These are phyloP conservation scores for Boeremia exigua DNA, from an alignment of 2,329 filamentous ascomycete genomes.

Conservation along the genomic window DNA sequence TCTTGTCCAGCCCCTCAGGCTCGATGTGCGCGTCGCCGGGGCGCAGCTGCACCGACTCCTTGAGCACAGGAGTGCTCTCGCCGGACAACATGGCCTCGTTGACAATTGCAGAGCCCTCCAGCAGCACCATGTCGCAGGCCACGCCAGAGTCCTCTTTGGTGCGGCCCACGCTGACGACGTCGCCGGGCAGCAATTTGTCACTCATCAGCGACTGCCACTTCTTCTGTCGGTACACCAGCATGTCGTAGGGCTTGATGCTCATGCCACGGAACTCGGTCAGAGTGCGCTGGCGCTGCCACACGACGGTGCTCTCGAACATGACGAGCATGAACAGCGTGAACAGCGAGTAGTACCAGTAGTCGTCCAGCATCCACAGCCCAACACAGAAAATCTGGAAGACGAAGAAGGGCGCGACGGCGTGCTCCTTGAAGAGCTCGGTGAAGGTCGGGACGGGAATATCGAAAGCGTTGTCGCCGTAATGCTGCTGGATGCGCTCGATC, in stretches of 20 bases:
- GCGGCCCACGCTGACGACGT: constrained; percentile 87
- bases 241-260: constrained; percentile 98
- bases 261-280: constrained; percentile 96
- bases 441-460: constrained; percentile 98
- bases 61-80: constrained; percentile 94
- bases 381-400: constrained; percentile 99
- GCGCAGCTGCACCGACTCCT: constrained; percentile 92
- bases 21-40: constrained; percentile 82
- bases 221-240: constrained; percentile 86
- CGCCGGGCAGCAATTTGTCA: constrained; percentile 90
- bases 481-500: constrained; percentile 79
- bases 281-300: constrained; percentile 97
- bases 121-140: constrained; percentile 93
- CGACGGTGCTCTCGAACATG: constrained; percentile 95
- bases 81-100: constrained; percentile 99
- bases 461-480: constrained; percentile 96
- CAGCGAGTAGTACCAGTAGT: constrained; percentile 99
- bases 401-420: constrained; percentile 98
- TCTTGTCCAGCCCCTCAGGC: constrained; percentile 92
- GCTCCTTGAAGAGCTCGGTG: constrained; percentile 94
- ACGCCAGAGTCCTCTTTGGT: constrained; percentile 98
- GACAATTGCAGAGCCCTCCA: constrained; percentile 95
- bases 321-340: constrained; percentile 99
- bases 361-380: constrained; percentile 96
- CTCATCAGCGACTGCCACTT: constrained; percentile 90